These are phyloP conservation scores for Davidsoniella virescens DNA, from an alignment of 2,329 filamentous ascomycete genomes.

Conservation along the genomic window DNA sequence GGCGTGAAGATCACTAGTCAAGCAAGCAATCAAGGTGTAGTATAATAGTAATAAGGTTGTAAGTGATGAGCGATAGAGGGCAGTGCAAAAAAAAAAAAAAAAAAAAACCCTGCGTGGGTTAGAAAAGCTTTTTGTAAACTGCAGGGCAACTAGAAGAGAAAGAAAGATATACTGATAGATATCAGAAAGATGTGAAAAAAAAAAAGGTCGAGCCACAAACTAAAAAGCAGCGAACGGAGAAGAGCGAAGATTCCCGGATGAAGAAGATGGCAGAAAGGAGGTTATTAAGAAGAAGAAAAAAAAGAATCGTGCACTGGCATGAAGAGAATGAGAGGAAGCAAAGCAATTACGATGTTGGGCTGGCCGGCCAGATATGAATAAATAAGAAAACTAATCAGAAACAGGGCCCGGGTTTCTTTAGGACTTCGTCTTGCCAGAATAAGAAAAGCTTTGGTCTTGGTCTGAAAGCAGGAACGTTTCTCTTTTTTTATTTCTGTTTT, in stretches of 20 bases:
- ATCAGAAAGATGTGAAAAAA: too few relatives aligned
- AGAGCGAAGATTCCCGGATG: background rate
- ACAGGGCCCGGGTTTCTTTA: too few relatives aligned
- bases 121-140: slow-evolving; percentile 11
- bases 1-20: too few relatives aligned
- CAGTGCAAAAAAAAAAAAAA: background rate
- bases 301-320: too few relatives aligned
- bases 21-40: too few relatives aligned
- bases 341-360: background rate
- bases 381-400: background rate
- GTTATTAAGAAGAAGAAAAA: too few relatives aligned
- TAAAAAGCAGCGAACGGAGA: slow-evolving; percentile 9
- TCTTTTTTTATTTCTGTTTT: too few relatives aligned
- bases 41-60: too few relatives aligned
- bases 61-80: too few relatives aligned
- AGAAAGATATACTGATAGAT: too few relatives aligned
- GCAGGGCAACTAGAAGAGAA: slow-evolving; percentile 7
- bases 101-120: slow-evolving; percentile 1
- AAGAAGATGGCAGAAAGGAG: background rate
- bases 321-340: background rate
- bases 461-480: background rate
- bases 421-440: background rate
- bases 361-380: too few relatives aligned
- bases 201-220: background rate
- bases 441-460: background rate